Conservation (phyloP, 2,329 filamentous ascomycete species). For the Colletotrichum incanum region DNA sequence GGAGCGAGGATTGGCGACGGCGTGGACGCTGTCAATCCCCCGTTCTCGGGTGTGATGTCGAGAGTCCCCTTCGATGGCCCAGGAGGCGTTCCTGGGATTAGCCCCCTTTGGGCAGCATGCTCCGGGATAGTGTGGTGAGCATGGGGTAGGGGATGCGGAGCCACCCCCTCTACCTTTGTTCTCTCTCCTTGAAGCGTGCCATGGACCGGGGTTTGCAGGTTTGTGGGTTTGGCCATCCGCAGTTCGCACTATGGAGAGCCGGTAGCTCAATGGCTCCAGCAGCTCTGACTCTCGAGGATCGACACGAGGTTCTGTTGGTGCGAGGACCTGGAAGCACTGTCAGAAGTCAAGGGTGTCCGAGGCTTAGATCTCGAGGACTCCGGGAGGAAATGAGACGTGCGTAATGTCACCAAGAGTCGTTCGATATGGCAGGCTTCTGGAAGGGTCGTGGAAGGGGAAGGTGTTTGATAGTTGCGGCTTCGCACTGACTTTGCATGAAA, state of each 20-base stretch:
- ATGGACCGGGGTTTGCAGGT: constrained; percentile 24
- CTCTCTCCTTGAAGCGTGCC: constrained; percentile 24
- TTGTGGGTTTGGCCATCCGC: background rate
- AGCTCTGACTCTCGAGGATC: constrained; percentile 24
- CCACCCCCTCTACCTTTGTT: constrained; percentile 6
- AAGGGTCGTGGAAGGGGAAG: constrained; percentile 23
- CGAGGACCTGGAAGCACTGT: background rate
- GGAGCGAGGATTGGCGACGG: constrained; percentile 6
- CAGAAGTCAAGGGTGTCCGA: constrained; percentile 1
- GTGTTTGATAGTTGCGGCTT: background rate
- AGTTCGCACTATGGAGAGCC: background rate
- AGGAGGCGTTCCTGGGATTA: constrained; percentile 11
- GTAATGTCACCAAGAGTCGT: constrained; percentile 1
- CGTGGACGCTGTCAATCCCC: constrained; percentile 27
- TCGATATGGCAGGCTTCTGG: constrained; percentile 31
- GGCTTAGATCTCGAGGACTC: constrained; percentile 27
- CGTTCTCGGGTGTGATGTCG: constrained; percentile 9
- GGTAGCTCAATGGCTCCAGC: constrained; percentile 2
- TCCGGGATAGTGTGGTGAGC: constrained; percentile 27
- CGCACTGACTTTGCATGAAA: constrained; percentile 31
- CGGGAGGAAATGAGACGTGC: constrained; percentile 27
- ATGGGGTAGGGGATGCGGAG: constrained; percentile 31
- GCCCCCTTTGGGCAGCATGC: constrained; percentile 28
- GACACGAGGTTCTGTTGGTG: constrained; percentile 31
- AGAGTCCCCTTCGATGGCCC: background rate